A percentile compares a stretch with the other conserved stretches of the same genome.
phyloP scores from a whole-genome alignment of 139 green algal species.

The Chlorella sp. region DNA sequence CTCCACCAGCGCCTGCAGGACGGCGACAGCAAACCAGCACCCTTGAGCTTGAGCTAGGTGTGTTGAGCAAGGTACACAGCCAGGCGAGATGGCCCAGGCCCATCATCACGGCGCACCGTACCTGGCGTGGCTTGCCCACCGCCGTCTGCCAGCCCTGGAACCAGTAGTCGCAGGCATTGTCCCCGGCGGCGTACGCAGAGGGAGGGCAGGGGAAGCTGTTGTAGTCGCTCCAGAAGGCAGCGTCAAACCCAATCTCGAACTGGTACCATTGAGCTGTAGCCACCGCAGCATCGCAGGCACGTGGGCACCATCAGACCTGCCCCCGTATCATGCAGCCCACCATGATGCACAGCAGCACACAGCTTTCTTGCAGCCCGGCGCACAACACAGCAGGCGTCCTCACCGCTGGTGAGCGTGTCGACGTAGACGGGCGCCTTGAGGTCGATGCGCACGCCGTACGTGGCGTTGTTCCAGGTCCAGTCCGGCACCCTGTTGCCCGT shows the following conservation, averaged over 20 bases:
- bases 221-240: constrained; percentile 1
- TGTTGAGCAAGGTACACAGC: not conserved
- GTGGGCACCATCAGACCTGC: no score
- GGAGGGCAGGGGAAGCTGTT: constrained; percentile 20
- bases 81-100: not conserved
- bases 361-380: not conserved
- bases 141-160: constrained; percentile 24
- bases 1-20: no score
- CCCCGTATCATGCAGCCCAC: not conserved
- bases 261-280: not conserved
- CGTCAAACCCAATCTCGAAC: not conserved
- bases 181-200: constrained; percentile 13
- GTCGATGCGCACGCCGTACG: constrained; percentile 14
- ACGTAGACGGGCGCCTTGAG: constrained; percentile 12
- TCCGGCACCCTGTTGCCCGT: not conserved
- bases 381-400: not conserved
- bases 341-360: not conserved
- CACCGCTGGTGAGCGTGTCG: not conserved
- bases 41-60: no score
- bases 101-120: not conserved
- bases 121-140: constrained; percentile 1
- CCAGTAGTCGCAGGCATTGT: constrained; percentile 26
- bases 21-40: no score
- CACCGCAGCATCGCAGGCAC: no score
- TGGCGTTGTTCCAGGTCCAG: not conserved